Evolutionary conservation across 495 filamentous ascomycete genomes (phyloP).

Genomic region (Lophiotrema nucula): DNA sequence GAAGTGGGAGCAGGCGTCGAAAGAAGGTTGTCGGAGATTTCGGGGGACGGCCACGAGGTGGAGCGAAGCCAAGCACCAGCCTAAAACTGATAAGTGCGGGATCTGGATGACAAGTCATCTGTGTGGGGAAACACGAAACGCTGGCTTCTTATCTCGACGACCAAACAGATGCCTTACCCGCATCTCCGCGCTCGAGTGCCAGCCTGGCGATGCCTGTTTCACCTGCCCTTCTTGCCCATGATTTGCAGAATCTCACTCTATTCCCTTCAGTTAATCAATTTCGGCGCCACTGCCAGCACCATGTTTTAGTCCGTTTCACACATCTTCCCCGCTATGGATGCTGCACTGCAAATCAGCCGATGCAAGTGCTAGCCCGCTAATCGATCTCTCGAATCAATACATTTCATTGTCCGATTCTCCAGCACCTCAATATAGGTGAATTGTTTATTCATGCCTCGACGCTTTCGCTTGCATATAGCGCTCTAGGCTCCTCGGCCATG

Average conservation of each 20-base stretch:
- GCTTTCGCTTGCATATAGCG: too few relatives aligned
- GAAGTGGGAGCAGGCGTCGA: constrained; percentile 12
- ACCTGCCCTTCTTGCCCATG: constrained; percentile 6
- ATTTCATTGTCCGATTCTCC: constrained; percentile 1
- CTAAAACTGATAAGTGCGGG: background rate
- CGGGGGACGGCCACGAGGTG: background rate
- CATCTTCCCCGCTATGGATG: too few relatives aligned
- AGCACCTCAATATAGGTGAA: background rate
- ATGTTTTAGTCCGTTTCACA: constrained; percentile 8
- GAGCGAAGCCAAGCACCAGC: background rate
- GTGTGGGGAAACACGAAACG: constrained; percentile 6
- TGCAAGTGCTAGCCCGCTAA: too few relatives aligned
- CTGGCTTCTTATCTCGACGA: background rate
- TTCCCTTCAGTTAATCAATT: constrained; percentile 10
- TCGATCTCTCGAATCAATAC: too few relatives aligned
- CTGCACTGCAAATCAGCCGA: too few relatives aligned
- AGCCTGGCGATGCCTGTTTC: background rate
- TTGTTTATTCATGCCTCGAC: too few relatives aligned
- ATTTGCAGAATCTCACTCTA: background rate
- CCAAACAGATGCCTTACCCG: background rate
- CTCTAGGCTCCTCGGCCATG: background rate
- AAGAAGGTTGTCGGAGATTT: constrained; percentile 25
- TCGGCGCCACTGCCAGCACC: constrained; percentile 3
- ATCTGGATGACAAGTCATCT: background rate
- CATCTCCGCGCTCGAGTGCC: too few relatives aligned